These are phyloP conservation scores for Botrytis deweyae DNA, from an alignment of 2,329 filamentous ascomycete genomes.

Conservation along the genomic window DNA sequence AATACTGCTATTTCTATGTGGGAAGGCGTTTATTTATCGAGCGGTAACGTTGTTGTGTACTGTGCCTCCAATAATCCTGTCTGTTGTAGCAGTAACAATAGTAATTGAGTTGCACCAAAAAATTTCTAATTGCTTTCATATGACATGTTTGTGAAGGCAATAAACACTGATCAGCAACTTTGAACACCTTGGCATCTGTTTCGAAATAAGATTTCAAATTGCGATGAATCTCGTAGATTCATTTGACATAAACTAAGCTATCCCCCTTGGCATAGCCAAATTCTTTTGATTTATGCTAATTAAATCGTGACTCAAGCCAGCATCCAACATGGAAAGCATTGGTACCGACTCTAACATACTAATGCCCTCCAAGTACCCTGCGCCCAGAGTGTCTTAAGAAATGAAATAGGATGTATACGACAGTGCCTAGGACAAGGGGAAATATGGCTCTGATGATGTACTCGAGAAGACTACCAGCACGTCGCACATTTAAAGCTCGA, in stretches of 20 bases:
- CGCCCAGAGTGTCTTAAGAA: neutral
- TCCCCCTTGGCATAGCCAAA: neutral
- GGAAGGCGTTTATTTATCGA: neutral
- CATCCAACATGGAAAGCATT: neutral
- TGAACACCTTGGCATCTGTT: neutral
- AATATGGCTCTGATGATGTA: neutral
- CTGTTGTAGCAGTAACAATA: neutral
- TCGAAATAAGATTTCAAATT: neutral
- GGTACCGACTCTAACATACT: neutral
- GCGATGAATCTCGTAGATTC: neutral
- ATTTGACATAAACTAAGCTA: neutral
- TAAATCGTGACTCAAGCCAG: neutral
- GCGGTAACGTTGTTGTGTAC: neutral
- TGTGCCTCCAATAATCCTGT: neutral
- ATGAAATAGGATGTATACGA: neutral
- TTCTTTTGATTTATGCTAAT: neutral
- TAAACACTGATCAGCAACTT: neutral
- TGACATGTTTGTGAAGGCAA: neutral
- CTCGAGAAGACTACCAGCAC: too few species aligned
- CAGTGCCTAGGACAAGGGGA: neutral
- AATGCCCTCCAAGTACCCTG: neutral
- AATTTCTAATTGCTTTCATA: neutral
- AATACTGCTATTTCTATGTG: neutral
- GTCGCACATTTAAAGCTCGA: too few species aligned
- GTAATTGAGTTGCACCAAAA: neutral